phyloP scores from a whole-genome alignment of 306 rosid species.

The Psophocarpus tetragonolobus region DNA sequence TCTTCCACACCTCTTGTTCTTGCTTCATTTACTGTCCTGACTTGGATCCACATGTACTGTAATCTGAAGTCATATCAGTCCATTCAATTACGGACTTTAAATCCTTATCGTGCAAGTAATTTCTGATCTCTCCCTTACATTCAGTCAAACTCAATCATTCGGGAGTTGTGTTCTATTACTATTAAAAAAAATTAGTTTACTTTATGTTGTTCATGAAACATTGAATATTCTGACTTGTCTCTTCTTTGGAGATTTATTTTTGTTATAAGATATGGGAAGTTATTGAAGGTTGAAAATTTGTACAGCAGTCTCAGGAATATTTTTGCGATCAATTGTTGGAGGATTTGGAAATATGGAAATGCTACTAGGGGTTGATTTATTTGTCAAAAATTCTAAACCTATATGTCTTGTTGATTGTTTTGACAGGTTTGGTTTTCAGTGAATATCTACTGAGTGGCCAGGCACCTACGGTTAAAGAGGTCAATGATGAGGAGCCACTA shows the following conservation, averaged over 20 bases:
- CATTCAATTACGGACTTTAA: slow-evolving; percentile 82
- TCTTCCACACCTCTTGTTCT: slow-evolving; percentile 75
- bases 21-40: slow-evolving; percentile 74
- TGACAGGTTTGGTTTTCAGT: slow-evolving; percentile 87
- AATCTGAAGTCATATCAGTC: slow-evolving; percentile 93
- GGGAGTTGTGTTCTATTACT: slow-evolving; percentile 1
- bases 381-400: slow-evolving; percentile 9
- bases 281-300: slow-evolving; percentile 19
- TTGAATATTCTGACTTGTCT: neutral
- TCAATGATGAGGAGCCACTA: slow-evolving; percentile 88
- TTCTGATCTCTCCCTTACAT: slow-evolving; percentile 29
- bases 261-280: slow-evolving; percentile 19
- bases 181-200: neutral
- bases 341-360: slow-evolving; percentile 32
- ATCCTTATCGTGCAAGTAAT: slow-evolving; percentile 96
- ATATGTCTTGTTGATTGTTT: slow-evolving; percentile 31
- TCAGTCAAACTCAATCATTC: slow-evolving; percentile 11
- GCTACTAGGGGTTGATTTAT: slow-evolving; percentile 19
- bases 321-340: slow-evolving; percentile 16
- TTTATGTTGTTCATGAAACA: neutral
- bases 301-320: neutral
- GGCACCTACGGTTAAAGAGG: slow-evolving; percentile 83
- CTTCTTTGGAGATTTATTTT: neutral
- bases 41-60: slow-evolving; percentile 92
- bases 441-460: slow-evolving; percentile 91